A percentile compares a stretch with the other conserved stretches of the same genome.
Evolutionary conservation across 176 grass and related monocot genomes (phyloP).

Genomic region (Rhynchospora tenuis): DNA sequence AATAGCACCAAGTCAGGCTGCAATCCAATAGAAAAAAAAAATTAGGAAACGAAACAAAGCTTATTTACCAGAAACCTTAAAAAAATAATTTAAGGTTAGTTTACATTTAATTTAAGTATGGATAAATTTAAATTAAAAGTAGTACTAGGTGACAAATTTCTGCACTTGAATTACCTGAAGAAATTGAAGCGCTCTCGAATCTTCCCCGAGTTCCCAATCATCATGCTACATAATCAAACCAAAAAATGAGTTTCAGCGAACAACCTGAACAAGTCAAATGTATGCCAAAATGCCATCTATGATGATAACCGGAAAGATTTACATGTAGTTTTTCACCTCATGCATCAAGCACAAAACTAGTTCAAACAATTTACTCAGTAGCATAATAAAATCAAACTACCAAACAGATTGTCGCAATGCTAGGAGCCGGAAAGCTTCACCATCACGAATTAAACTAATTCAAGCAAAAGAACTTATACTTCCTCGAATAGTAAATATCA

Average conservation of each 20-base stretch:
- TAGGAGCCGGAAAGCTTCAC: neutral
- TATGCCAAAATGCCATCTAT: neutral
- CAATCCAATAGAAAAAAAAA: slow-evolving; percentile 33
- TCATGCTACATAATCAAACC: slow-evolving; percentile 56
- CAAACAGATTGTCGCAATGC: neutral
- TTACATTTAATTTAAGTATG: neutral
- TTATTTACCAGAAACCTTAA: slow-evolving; percentile 14
- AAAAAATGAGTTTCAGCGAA: slow-evolving; percentile 14
- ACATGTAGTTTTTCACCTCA: neutral
- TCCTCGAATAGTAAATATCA: neutral
- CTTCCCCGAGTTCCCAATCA: slow-evolving; percentile 84
- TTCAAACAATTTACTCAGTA: neutral
- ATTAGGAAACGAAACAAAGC: slow-evolving; percentile 25
- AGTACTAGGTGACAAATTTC: neutral
- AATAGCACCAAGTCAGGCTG: slow-evolving; percentile 95
- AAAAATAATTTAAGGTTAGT: neutral
- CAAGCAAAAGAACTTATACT: neutral
- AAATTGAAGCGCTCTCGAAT: slow-evolving; percentile 74
- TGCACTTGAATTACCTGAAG: slow-evolving; percentile 48
- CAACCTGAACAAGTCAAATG: neutral
- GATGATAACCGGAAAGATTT: neutral
- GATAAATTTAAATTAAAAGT: too few species aligned
- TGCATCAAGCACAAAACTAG: slow-evolving; percentile 12
- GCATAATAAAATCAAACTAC: neutral
- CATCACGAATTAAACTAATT: neutral